phyloP scores from a whole-genome alignment of 495 filamentous ascomycete genomes.

The Aspergillus bridgeri region DNA sequence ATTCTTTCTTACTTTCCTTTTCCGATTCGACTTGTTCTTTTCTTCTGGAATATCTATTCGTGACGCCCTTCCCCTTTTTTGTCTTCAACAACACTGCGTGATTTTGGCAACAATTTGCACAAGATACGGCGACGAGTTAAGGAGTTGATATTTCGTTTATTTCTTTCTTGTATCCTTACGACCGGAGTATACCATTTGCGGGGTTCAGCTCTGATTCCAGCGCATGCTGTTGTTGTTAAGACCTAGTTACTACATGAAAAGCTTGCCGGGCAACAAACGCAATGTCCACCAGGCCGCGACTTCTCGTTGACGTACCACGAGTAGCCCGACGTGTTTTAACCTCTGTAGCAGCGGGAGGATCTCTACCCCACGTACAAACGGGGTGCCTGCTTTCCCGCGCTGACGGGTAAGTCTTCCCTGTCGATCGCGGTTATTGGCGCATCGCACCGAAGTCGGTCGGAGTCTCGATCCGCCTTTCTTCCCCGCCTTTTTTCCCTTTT shows the following conservation, averaged over 20 bases:
- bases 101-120: conserved; percentile 16
- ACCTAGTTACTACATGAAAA: background rate
- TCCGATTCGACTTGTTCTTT: conserved; percentile 22
- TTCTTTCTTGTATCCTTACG: conserved; percentile 8
- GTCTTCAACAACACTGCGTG: background rate
- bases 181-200: background rate
- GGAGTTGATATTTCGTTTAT: conserved; percentile 27
- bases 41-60: background rate
- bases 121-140: conserved; percentile 12
- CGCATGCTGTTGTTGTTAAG: background rate
- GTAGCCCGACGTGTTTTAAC: background rate
- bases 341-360: background rate
- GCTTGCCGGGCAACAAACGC: background rate
- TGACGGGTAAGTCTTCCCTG: too few species aligned
- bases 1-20: background rate
- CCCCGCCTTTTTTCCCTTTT: conserved; percentile 7
- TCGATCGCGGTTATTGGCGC: background rate
- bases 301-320: background rate
- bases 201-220: background rate
- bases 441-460: background rate
- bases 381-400: background rate
- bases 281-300: too few species aligned
- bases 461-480: background rate
- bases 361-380: background rate
- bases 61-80: conserved; percentile 1